These are phyloP conservation scores for Bryoerythrophyllum caledonicum DNA, from an alignment of 225 moss, liverwort and hornwort species.

Conservation along the genomic window DNA sequence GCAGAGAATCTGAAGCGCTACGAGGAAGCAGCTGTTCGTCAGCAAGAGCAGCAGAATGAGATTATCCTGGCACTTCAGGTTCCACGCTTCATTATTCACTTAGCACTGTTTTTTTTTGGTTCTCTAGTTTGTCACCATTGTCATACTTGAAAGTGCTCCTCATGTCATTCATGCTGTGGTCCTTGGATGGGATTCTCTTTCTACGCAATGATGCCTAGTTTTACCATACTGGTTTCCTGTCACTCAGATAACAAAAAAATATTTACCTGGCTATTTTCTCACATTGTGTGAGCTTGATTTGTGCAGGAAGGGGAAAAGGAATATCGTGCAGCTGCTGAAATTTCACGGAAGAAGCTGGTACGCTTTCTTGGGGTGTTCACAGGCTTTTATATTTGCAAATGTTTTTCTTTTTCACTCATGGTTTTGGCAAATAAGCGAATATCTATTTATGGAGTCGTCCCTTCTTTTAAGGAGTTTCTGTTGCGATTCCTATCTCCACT, in stretches of 20 bases:
- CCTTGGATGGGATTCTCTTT: not conserved
- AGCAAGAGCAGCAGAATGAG: slow-evolving; percentile 89
- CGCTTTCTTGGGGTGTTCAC: slow-evolving; percentile 24
- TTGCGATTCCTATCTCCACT: not conserved
- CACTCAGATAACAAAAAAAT: not conserved
- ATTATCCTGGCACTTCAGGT: slow-evolving; percentile 79
- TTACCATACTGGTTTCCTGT: not conserved
- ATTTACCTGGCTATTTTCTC: slow-evolving; percentile 20
- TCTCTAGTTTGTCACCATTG: slow-evolving; percentile 16
- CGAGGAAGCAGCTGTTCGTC: slow-evolving; percentile 67
- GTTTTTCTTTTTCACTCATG: not conserved
- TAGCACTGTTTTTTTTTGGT: not conserved
- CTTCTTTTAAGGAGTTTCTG: not conserved
- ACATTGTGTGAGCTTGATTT: slow-evolving; percentile 20
- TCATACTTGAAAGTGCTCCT: not conserved
- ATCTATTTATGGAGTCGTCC: not conserved
- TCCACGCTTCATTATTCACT: not conserved
- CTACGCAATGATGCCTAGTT: not conserved
- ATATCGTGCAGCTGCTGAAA: slow-evolving; percentile 77
- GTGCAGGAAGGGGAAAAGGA: slow-evolving; percentile 86
- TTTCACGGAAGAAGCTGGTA: slow-evolving; percentile 83
- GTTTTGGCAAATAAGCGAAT: not conserved
- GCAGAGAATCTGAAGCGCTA: slow-evolving; percentile 81
- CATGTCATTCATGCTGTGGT: slow-evolving; percentile 2
- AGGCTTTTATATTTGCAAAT: slow-evolving; percentile 3